These are phyloP conservation scores for Penicillium sp. DNA, from an alignment of 2,329 filamentous ascomycete genomes.

Conservation along the genomic window DNA sequence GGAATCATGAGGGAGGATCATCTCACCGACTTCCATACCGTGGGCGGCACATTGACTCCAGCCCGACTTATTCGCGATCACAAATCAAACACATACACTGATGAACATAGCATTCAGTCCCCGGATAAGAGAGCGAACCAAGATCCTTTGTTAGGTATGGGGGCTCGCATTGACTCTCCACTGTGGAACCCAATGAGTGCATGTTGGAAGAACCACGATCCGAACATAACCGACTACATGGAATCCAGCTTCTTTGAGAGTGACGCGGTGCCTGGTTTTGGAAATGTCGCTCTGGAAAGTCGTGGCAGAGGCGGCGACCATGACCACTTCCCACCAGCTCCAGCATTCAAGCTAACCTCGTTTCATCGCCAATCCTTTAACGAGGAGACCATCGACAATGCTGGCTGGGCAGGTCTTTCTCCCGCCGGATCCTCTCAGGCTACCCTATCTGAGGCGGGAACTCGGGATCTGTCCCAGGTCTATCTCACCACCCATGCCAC, in stretches of 20 bases:
- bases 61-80: constrained; percentile 20
- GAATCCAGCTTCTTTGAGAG: constrained; percentile 25
- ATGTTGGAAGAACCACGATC: constrained; percentile 13
- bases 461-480: constrained; percentile 29
- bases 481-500: constrained; percentile 26
- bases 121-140: constrained; percentile 34
- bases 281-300: neutral
- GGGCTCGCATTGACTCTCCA: constrained; percentile 22
- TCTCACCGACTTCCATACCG: neutral
- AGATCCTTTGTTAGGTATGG: constrained; percentile 27
- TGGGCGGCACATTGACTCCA: constrained; percentile 12
- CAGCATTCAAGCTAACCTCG: constrained; percentile 15
- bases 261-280: constrained; percentile 17
- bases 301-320: no score
- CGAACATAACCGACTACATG: constrained; percentile 17
- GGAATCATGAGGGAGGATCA: constrained; percentile 7
- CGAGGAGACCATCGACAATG: constrained; percentile 8
- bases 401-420: constrained; percentile 12
- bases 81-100: constrained; percentile 14
- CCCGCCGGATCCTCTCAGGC: constrained; percentile 28
- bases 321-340: constrained; percentile 21
- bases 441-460: constrained; percentile 31
- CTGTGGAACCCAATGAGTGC: constrained; percentile 21
- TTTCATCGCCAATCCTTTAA: constrained; percentile 22
- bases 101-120: constrained; percentile 9